Conservation (phyloP, 768 basidiomycete genomes). For the Leccinum variicolor region DNA sequence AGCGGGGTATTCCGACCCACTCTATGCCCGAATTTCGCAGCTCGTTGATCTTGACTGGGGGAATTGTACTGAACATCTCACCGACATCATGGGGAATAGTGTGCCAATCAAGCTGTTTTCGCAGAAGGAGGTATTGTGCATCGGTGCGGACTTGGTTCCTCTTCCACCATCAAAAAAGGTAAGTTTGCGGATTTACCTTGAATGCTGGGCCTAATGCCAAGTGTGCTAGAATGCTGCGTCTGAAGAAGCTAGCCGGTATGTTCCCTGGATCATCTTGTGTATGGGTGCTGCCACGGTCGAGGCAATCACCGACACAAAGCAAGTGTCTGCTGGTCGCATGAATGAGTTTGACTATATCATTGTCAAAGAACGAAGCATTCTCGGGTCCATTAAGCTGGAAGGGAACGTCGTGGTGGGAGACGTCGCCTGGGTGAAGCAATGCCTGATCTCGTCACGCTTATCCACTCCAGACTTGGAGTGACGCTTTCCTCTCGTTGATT, state of each 20-base stretch:
- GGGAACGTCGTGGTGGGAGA: constrained; percentile 40
- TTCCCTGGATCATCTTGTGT: constrained; percentile 65
- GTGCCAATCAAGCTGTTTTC: constrained; percentile 58
- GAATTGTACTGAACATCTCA: constrained; percentile 47
- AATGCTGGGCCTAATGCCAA: not conserved
- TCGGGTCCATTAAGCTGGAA: constrained; percentile 28
- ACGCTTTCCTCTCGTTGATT: not conserved
- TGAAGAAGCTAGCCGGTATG: constrained; percentile 41
- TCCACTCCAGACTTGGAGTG: constrained; percentile 29
- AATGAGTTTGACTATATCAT: constrained; percentile 60
- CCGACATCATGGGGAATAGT: constrained; percentile 54
- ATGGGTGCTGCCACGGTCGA: constrained; percentile 79
- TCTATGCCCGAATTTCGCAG: constrained; percentile 44
- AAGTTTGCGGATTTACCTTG: not conserved
- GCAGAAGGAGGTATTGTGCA: constrained; percentile 53
- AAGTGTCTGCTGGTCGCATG: constrained; percentile 24
- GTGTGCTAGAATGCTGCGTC: constrained; percentile 16
- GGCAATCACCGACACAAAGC: constrained; percentile 47
- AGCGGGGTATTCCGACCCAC: constrained; percentile 43
- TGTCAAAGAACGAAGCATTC: constrained; percentile 41
- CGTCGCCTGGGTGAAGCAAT: constrained; percentile 76
- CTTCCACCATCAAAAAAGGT: constrained; percentile 30
- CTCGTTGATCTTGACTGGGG: constrained; percentile 50
- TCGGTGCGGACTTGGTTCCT: constrained; percentile 56
- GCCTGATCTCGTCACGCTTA: constrained; percentile 61